A percentile compares a stretch with the other conserved stretches of the same genome.
Evolutionary conservation across 768 basidiomycete species (phyloP).

Genomic region (Tephrocybe sp.): DNA sequence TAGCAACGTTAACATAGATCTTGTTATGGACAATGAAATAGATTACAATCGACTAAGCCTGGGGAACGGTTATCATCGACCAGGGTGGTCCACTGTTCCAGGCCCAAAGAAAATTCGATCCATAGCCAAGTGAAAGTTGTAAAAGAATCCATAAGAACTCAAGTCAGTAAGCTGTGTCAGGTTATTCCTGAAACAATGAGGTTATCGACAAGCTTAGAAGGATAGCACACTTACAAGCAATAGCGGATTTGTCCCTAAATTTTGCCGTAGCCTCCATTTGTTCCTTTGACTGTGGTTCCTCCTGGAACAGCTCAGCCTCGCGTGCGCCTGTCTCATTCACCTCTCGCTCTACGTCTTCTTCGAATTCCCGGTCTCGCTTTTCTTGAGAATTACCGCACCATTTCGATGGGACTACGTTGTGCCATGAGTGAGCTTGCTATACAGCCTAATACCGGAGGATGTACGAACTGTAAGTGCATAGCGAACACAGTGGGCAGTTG

Average conservation of each 20-base stretch:
- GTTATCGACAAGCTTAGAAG: too few species aligned
- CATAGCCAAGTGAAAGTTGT: too few species aligned
- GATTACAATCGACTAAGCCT: too few species aligned
- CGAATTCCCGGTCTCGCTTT: background rate
- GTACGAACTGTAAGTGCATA: slow-evolving; percentile 13
- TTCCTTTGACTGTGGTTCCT: slow-evolving; percentile 6
- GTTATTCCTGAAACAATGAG: too few species aligned
- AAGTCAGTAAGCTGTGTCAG: too few species aligned
- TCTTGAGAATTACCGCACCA: slow-evolving; percentile 10
- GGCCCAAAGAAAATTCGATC: too few species aligned
- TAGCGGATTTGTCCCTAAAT: slow-evolving; percentile 12
- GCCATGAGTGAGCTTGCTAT: background rate
- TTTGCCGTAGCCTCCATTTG: slow-evolving; percentile 9
- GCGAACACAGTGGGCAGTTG: background rate
- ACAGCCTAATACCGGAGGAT: background rate
- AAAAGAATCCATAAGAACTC: too few species aligned
- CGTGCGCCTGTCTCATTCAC: background rate
- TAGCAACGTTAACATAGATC: too few species aligned
- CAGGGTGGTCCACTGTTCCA: too few species aligned
- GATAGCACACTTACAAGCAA: slow-evolving; percentile 4
- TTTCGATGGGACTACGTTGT: slow-evolving; percentile 10
- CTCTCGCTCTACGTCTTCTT: background rate
- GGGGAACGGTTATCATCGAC: too few species aligned
- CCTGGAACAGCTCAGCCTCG: slow-evolving; percentile 13
- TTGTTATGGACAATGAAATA: too few species aligned